phyloP scores from a whole-genome alignment of 345 rosid genomes.

The Salix udensis region DNA sequence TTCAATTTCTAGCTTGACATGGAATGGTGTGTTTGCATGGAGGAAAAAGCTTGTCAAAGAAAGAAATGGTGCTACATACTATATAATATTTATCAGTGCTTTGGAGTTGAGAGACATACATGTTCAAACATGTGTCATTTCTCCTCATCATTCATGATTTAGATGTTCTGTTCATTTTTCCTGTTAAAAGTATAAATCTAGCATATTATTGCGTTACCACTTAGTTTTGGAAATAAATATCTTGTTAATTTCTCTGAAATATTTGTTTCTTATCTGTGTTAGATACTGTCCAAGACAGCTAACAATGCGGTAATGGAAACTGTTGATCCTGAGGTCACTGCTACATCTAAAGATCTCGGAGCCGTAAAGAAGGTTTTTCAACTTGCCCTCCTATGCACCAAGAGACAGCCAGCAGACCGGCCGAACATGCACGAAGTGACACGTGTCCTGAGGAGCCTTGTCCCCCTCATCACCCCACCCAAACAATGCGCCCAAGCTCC shows the following conservation, averaged over 20 bases:
- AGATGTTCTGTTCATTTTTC: background rate
- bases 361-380: slow-evolving; percentile 87
- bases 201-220: background rate
- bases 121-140: background rate
- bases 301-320: slow-evolving; percentile 86
- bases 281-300: slow-evolving; percentile 83
- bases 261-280: background rate
- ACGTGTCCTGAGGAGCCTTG: slow-evolving; percentile 66
- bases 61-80: too few species aligned
- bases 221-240: background rate
- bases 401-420: slow-evolving; percentile 72
- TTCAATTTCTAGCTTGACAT: background rate
- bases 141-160: background rate
- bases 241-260: background rate
- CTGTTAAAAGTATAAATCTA: background rate
- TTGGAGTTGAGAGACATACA: background rate
- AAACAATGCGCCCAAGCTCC: slow-evolving; percentile 40
- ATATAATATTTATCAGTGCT: background rate
- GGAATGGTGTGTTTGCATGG: background rate
- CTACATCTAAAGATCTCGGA: slow-evolving; percentile 71
- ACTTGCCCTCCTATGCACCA: slow-evolving; percentile 77
- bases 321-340: slow-evolving; percentile 67
- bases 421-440: slow-evolving; percentile 93
- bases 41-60: too few species aligned
- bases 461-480: slow-evolving; percentile 33